These are phyloP conservation scores for Hirschioporus abietinus DNA, from an alignment of 768 basidiomycete genomes.

Conservation along the genomic window DNA sequence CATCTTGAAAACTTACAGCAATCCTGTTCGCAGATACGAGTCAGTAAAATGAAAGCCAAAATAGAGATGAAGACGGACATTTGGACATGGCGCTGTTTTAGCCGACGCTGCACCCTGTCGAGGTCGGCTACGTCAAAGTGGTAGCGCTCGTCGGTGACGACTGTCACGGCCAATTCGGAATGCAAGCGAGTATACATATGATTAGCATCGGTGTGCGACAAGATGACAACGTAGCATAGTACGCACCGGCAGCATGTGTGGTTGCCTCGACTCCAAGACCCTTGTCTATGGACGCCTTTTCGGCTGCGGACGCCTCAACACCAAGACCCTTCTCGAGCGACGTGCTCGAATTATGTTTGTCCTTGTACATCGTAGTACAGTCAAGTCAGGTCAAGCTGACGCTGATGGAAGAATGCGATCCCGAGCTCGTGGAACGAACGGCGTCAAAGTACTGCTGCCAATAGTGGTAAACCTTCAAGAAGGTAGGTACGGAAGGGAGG, in stretches of 20 bases:
- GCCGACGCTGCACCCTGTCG: constrained; percentile 65
- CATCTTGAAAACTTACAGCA: constrained; percentile 39
- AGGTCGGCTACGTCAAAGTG: constrained; percentile 57
- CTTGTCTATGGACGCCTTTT: background rate
- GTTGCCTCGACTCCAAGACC: background rate
- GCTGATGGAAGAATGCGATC: no score
- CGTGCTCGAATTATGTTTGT: background rate
- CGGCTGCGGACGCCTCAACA: background rate
- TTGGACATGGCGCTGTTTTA: constrained; percentile 76
- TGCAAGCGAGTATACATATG: background rate
- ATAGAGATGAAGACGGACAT: constrained; percentile 41
- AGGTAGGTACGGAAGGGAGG: background rate
- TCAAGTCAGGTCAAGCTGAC: no score
- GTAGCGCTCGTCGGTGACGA: constrained; percentile 21
- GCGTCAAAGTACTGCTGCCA: no score
- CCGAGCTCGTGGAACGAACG: no score
- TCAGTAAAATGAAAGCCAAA: background rate
- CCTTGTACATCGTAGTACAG: background rate
- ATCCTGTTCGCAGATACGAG: constrained; percentile 35
- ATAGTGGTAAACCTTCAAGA: no score
- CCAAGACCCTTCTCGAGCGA: background rate
- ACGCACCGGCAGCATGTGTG: background rate
- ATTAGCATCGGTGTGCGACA: background rate
- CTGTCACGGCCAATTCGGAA: background rate
- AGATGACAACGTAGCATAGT: background rate